phyloP scores from a whole-genome alignment of 352 stramenopile species.

The Blastocystis sp. region DNA sequence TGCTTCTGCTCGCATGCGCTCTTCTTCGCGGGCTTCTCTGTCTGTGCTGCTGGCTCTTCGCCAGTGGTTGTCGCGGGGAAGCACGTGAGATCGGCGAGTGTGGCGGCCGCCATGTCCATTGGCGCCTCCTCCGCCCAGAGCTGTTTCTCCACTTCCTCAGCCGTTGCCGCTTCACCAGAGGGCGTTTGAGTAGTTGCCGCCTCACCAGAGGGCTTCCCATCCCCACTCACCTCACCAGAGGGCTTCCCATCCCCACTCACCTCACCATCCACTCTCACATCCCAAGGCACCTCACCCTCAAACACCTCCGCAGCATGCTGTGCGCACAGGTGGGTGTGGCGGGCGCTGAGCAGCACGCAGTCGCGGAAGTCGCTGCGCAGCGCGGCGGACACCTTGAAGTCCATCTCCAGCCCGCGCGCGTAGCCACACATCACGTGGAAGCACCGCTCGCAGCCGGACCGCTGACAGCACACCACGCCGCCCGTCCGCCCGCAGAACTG shows the following conservation, averaged over 20 bases:
- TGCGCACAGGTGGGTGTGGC: background rate
- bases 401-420: background rate
- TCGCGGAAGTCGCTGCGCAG: background rate
- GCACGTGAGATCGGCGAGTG: background rate
- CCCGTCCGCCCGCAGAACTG: background rate
- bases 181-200: too few relatives aligned
- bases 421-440: slow-evolving; percentile 7
- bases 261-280: too few relatives aligned
- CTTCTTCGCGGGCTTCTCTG: background rate
- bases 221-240: too few relatives aligned
- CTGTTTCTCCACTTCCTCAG: too few relatives aligned
- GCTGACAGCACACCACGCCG: background rate
- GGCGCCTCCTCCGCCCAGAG: too few relatives aligned
- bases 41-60: background rate
- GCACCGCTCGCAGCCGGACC: background rate
- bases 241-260: too few relatives aligned
- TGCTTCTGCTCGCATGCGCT: background rate
- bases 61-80: background rate
- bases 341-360: background rate
- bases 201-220: too few relatives aligned
- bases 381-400: background rate
- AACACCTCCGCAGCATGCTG: background rate
- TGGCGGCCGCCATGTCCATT: background rate
- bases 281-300: too few relatives aligned
- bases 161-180: too few relatives aligned